Evolutionary conservation across 306 rosid genomes (phyloP).

Genomic region (Cicer yamashitae): DNA sequence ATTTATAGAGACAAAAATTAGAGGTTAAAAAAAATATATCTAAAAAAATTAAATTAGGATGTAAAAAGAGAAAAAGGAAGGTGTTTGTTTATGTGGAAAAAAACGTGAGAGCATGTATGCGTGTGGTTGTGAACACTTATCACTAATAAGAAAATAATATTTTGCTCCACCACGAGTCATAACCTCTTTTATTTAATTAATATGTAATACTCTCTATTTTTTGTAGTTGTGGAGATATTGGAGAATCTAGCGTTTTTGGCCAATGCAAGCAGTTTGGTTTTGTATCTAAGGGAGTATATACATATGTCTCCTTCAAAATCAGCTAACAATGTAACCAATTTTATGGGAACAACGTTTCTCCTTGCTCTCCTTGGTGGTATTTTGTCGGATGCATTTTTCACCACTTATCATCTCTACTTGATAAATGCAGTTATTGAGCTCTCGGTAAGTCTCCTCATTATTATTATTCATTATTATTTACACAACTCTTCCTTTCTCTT

Average conservation of each 20-base stretch:
- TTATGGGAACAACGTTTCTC: constrained; percentile 97
- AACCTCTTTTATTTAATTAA: neutral
- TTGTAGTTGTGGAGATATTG: constrained; percentile 76
- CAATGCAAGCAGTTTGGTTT: constrained; percentile 93
- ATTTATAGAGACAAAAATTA: too few relatives aligned
- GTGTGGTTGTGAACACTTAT: neutral
- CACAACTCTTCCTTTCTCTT: neutral
- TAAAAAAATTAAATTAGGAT: too few relatives aligned
- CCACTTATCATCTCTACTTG: constrained; percentile 80
- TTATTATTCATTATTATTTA: neutral
- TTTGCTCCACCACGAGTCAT: neutral
- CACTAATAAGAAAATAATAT: neutral
- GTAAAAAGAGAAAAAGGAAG: too few relatives aligned
- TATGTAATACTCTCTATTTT: neutral
- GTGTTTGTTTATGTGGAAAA: neutral
- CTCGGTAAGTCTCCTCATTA: constrained; percentile 57
- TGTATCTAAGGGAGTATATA: constrained; percentile 66
- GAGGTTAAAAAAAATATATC: too few relatives aligned
- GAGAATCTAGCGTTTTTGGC: constrained; percentile 96
- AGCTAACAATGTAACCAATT: constrained; percentile 88
- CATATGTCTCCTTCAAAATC: constrained; percentile 83
- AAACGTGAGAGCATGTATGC: neutral
- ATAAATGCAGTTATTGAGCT: constrained; percentile 79
- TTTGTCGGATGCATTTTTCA: constrained; percentile 68
- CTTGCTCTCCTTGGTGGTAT: constrained; percentile 96